Evolutionary conservation across 2,329 filamentous ascomycete genomes (phyloP).

Genomic region (Bipolaris oryzae): DNA sequence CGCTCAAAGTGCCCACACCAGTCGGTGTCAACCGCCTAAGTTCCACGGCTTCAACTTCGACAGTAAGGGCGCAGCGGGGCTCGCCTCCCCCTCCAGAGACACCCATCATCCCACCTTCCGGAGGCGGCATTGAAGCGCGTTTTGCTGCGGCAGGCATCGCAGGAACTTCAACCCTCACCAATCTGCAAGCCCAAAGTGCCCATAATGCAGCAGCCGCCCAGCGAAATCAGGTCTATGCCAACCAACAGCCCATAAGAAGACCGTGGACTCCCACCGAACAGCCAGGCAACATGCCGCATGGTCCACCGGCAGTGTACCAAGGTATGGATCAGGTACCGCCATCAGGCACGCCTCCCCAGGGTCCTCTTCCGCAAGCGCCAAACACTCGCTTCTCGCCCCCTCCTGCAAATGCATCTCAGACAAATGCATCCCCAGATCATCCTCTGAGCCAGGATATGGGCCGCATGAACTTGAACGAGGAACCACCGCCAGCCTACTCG

Average conservation of each 20-base stretch:
- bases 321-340: conserved; percentile 71
- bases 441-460: conserved; percentile 87
- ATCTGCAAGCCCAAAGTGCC: conserved; percentile 73
- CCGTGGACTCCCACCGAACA: conserved; percentile 96
- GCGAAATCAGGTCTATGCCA: conserved; percentile 75
- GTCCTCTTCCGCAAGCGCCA: conserved; percentile 39
- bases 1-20: conserved; percentile 59
- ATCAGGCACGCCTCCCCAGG: conserved; percentile 51
- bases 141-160: conserved; percentile 92
- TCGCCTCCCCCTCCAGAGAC: conserved; percentile 96
- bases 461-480: conserved; percentile 77
- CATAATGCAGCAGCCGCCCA: conserved; percentile 84
- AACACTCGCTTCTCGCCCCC: conserved; percentile 34
- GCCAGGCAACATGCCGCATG: conserved; percentile 84
- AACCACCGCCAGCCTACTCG: conserved; percentile 94
- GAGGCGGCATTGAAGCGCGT: conserved; percentile 84
- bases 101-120: conserved; percentile 75
- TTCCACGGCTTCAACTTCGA: conserved; percentile 91
- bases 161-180: conserved; percentile 80
- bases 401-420: conserved; percentile 22
- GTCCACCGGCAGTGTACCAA: conserved; percentile 89
- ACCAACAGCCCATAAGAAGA: conserved; percentile 57
- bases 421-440: conserved; percentile 53
- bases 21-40: conserved; percentile 65
- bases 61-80: conserved; percentile 86